A percentile compares a stretch with the other conserved stretches of the same genome.
phyloP scores from a whole-genome alignment of 306 rosid species.

The Parietaria judaica region DNA sequence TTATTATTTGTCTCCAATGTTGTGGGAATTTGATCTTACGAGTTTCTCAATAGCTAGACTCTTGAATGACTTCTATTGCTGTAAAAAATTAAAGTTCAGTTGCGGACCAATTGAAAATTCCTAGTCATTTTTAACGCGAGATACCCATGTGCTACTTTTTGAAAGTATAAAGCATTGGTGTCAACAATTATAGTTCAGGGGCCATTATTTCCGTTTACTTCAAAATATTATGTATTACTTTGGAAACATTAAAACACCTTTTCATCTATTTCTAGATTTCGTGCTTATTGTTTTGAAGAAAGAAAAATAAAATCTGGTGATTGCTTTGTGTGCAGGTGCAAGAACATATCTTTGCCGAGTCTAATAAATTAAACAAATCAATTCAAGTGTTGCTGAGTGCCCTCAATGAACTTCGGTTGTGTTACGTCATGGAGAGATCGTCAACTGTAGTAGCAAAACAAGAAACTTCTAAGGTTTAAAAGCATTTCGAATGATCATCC shows the following conservation, averaged over 20 bases:
- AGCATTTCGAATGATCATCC: slow-evolving; percentile 2
- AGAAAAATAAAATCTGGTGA: slow-evolving; percentile 10
- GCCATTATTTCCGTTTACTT: too few relatives aligned
- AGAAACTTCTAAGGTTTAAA: slow-evolving; percentile 57
- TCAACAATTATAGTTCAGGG: too few relatives aligned
- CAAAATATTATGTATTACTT: neutral
- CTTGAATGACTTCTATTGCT: too few relatives aligned
- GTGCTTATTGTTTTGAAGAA: too few relatives aligned
- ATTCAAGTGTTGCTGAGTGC: slow-evolving; percentile 77
- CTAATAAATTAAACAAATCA: slow-evolving; percentile 68
- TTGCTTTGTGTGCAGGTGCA: slow-evolving; percentile 54
- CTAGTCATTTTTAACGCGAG: too few relatives aligned
- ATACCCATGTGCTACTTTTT: too few relatives aligned
- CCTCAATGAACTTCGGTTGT: slow-evolving; percentile 80
- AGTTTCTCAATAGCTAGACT: too few relatives aligned
- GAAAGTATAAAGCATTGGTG: too few relatives aligned
- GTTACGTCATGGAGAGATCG: slow-evolving; percentile 52
- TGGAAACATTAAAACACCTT: neutral
- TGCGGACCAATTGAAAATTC: too few relatives aligned
- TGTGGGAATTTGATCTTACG: too few relatives aligned
- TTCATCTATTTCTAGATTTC: neutral
- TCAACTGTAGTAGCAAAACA: slow-evolving; percentile 27
- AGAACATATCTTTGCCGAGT: slow-evolving; percentile 61
- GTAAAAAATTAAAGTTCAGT: too few relatives aligned
- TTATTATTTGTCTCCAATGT: too few relatives aligned